These are phyloP conservation scores for Xylariaceae sp. DNA, from an alignment of 2,329 filamentous ascomycete genomes.

Conservation along the genomic window DNA sequence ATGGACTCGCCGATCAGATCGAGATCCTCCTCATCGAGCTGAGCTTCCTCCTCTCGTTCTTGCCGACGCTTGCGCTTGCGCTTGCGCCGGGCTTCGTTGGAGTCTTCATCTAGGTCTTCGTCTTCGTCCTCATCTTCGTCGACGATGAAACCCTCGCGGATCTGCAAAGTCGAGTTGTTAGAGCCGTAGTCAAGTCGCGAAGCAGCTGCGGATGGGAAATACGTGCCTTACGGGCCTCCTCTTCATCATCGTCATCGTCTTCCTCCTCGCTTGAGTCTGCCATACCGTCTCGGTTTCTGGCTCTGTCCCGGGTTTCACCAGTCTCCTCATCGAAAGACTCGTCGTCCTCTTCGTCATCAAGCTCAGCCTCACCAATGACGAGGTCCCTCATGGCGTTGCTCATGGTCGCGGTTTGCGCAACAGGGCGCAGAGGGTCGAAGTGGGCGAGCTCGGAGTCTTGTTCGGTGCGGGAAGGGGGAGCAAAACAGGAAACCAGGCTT, in stretches of 20 bases:
- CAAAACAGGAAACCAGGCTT: no score
- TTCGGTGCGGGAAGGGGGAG: no score
- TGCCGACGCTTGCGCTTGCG: conserved; percentile 67
- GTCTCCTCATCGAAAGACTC: conserved; percentile 74
- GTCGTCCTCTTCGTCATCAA: conserved; percentile 80
- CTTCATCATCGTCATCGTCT: conserved; percentile 85
- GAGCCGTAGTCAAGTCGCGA: no score
- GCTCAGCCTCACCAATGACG: conserved; percentile 76
- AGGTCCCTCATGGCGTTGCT: conserved; percentile 63
- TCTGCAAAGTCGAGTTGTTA: no score
- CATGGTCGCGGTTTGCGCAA: no score
- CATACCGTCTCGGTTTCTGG: conserved; percentile 39
- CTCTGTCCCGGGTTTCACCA: conserved; percentile 46
- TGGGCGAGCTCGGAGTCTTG: no score
- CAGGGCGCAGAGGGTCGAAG: no score
- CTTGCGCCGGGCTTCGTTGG: conserved; percentile 52
- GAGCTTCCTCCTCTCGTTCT: conserved; percentile 77
- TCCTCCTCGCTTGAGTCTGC: conserved; percentile 91
- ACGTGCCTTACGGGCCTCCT: conserved; percentile 67
- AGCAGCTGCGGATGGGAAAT: no score
- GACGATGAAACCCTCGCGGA: conserved; percentile 92
- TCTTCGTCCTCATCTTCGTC: conserved; percentile 82
- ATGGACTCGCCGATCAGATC: conserved; percentile 85
- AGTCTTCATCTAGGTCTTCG: conserved; percentile 56
- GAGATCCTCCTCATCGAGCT: conserved; percentile 90